Percentiles rank a stretch among this genome's conserved stretches.
These are phyloP conservation scores for Epichloe typhina DNA, from an alignment of 2,329 filamentous ascomycete species.

Conservation along the genomic window DNA sequence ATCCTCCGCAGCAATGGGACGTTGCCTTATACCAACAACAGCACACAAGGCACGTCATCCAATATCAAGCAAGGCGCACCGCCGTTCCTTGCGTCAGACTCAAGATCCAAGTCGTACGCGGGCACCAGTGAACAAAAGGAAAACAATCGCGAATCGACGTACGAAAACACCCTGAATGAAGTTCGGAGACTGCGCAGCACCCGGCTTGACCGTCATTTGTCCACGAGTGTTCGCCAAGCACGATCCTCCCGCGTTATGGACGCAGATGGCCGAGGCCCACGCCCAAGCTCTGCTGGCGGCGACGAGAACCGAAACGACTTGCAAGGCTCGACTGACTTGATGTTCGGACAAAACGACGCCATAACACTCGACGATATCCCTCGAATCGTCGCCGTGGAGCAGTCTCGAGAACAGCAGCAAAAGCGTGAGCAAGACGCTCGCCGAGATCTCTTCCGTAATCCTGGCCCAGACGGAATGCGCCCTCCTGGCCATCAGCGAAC, in stretches of 20 bases:
- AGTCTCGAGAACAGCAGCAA: conserved; percentile 81
- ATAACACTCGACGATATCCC: conserved; percentile 94
- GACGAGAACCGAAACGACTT: conserved; percentile 29
- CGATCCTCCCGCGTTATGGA: conserved; percentile 88
- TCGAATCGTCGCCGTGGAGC: conserved; percentile 86
- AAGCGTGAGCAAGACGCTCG: conserved; percentile 40
- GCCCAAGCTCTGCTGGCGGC: conserved; percentile 59
- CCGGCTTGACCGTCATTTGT: conserved; percentile 84
- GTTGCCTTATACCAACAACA: conserved; percentile 64
- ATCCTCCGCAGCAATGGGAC: conserved; percentile 76
- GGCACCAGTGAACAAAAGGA: conserved; percentile 37
- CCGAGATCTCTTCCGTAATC: conserved; percentile 52
- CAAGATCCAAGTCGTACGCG: conserved; percentile 61
- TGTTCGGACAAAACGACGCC: conserved; percentile 81
- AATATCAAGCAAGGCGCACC: conserved; percentile 13
- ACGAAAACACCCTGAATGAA: conserved; percentile 93
- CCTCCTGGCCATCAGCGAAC: conserved; percentile 54
- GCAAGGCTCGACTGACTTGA: conserved; percentile 56
- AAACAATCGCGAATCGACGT: conserved; percentile 54
- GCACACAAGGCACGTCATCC: conserved; percentile 17
- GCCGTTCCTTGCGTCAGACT: conserved; percentile 44
- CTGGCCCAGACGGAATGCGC: conserved; percentile 27
- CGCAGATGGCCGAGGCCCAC: conserved; percentile 42
- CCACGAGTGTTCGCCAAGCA: conserved; percentile 81
- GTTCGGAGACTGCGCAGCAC: conserved; percentile 86